These are phyloP conservation scores for Begonia peltatifolia DNA, from an alignment of 306 rosid species.

Conservation along the genomic window DNA sequence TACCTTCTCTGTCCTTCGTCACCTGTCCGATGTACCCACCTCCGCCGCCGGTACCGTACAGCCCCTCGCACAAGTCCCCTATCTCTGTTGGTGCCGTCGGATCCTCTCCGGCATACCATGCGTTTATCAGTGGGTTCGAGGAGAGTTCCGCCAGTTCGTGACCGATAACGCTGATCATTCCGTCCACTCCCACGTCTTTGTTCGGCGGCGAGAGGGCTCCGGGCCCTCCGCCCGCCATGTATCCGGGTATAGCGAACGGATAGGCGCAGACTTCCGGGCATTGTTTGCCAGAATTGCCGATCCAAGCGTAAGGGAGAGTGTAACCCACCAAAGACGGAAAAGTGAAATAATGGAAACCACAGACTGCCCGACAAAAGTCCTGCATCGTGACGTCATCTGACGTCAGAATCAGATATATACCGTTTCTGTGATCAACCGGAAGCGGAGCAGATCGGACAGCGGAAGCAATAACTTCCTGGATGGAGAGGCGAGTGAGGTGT, in stretches of 20 bases:
- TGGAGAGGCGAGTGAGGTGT: constrained; percentile 51
- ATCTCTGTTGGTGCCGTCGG: constrained; percentile 97
- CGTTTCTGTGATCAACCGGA: constrained; percentile 70
- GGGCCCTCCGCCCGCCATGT: constrained; percentile 72
- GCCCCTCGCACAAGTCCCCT: constrained; percentile 76
- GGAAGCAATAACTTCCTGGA: constrained; percentile 55
- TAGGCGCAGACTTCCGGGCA: constrained; percentile 90
- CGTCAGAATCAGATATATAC: constrained; percentile 61
- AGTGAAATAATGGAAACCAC: constrained; percentile 89
- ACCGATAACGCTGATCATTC: constrained; percentile 49
- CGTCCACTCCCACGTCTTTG: constrained; percentile 33
- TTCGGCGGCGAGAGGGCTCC: constrained; percentile 47
- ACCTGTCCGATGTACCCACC: constrained; percentile 92
- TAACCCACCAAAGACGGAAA: constrained; percentile 81
- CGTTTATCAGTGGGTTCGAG: constrained; percentile 57
- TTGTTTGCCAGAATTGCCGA: constrained; percentile 82
- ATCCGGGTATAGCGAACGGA: constrained; percentile 70
- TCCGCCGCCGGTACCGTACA: constrained; percentile 86
- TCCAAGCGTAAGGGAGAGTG: constrained; percentile 91
- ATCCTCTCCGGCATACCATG: constrained; percentile 96
- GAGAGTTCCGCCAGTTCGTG: constrained; percentile 49
- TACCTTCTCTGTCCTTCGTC: constrained; percentile 47
- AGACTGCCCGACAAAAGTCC: constrained; percentile 87
- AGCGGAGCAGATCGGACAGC: constrained; percentile 60
- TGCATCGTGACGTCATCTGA: constrained; percentile 61